Evolutionary conservation across 1,139 yeast species (phyloP), one percentile per base, ranked within the genome.

Genomic region (Pneumocystis oryctolagi): DNA sequence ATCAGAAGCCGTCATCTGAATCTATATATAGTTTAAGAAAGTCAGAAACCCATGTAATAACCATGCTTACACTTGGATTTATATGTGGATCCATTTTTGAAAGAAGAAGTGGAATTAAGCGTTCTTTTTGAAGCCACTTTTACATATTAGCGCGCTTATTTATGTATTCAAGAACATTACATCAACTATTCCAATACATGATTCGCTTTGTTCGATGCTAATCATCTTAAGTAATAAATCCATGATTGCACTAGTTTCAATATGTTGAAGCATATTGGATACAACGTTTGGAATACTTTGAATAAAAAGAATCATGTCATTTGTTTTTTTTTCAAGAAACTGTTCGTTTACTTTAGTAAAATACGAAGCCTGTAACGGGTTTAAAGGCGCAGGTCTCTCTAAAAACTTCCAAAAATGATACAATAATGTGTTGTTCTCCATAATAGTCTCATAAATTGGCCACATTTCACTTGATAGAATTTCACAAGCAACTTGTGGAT

Each of bases 301-400:
- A 66, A 87, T 82, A 71, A 84, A 87, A 37, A 81, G 79, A 63
- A 87, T 80, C 87, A 86, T 84, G 70, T 85, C 89, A 67, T 85
- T 89, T 66, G 89, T 84, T 75, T 92, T 90, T 85, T 89, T 88
- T 73, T 89, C 97, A 67, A 92, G 76, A 69, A 92, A 78, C 71
- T 90, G 94, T 73, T 92, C 98, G 78, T 88, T 89, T 68, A 94
- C 89, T 73, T 89, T 90, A 84, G 94, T 89, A 74, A 94, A 89
- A 73, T 86, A 87, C 1, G 95, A 85, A 35, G 96, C 89, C 59
- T 87, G 79, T 65, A 82, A 80, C 68, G 89, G 87, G 56, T 89
- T 83, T 63, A 90, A 76, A 1, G 92, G 85, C 5, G 79, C 77
- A 1, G 78, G 77, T 63, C 76, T 77, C 68, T 88, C 95, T 67